These are phyloP conservation scores for Thermochaetoides thermophila DNA, from an alignment of 495 filamentous ascomycete species.

Conservation along the genomic window DNA sequence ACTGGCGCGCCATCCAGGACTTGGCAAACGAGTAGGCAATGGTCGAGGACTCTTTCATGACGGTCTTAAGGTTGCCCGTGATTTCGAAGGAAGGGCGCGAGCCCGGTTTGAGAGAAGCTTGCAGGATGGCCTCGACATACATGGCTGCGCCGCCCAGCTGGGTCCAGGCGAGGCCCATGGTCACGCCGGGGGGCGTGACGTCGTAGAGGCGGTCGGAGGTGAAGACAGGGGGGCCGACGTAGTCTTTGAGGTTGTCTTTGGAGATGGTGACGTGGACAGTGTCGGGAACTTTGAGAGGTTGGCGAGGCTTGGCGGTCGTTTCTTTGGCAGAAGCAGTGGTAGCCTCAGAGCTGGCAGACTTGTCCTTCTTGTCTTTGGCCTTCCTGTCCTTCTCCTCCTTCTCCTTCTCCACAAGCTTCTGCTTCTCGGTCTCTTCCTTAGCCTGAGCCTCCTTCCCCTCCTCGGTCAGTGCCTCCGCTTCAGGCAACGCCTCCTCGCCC, in stretches of 20 bases:
- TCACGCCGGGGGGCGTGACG: slow-evolving; percentile 85
- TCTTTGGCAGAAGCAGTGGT: slow-evolving; percentile 16
- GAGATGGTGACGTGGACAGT: slow-evolving; percentile 73
- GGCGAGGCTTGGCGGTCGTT: slow-evolving; percentile 51
- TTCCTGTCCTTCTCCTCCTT: slow-evolving; percentile 12
- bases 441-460: slow-evolving; percentile 74
- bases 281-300: slow-evolving; percentile 74
- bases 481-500: slow-evolving; percentile 70
- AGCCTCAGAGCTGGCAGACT: too few species aligned
- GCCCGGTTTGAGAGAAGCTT: slow-evolving; percentile 53
- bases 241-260: slow-evolving; percentile 89
- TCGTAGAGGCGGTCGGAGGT: slow-evolving; percentile 94
- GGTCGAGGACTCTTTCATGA: slow-evolving; percentile 93
- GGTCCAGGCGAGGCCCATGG: slow-evolving; percentile 99
- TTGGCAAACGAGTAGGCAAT: slow-evolving; percentile 97
- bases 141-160: slow-evolving; percentile 90
- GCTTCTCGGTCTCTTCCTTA: slow-evolving; percentile 28
- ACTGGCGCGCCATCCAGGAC: slow-evolving; percentile 66
- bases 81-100: slow-evolving; percentile 70
- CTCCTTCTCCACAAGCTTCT: slow-evolving; percentile 39
- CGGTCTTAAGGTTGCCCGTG: slow-evolving; percentile 86
- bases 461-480: slow-evolving; percentile 70
- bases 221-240: slow-evolving; percentile 91
- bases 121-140: slow-evolving; percentile 94
- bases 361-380: too few species aligned